Conservation (phyloP, 2,329 filamentous ascomycete species). For the Hypoxylon sp. region DNA sequence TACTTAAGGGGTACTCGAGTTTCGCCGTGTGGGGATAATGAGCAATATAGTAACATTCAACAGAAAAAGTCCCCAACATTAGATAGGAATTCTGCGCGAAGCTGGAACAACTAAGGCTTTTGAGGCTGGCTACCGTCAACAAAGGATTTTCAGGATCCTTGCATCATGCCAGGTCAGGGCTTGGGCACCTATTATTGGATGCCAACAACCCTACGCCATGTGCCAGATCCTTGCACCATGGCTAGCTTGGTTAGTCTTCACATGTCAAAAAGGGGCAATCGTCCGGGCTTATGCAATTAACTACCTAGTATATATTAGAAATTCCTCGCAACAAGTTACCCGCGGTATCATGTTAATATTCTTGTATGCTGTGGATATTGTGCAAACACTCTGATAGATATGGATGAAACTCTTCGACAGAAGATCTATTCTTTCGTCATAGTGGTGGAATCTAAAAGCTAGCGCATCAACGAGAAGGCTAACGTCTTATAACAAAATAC, state of each 20-base stretch:
- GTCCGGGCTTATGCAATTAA: neutral
- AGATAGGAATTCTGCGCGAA: neutral
- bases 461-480: neutral
- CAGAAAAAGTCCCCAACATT: constrained; percentile 1
- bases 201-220: neutral
- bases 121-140: constrained; percentile 8
- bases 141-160: constrained; percentile 15
- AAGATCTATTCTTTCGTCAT: too few species aligned
- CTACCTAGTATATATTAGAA: too few species aligned
- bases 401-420: too few species aligned
- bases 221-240: constrained; percentile 5
- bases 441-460: neutral
- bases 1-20: neutral
- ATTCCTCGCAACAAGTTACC: neutral
- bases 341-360: neutral
- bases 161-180: constrained; percentile 1
- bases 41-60: constrained; percentile 5
- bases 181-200: constrained; percentile 27
- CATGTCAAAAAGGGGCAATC: neutral
- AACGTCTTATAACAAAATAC: neutral
- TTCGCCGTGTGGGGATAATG: neutral
- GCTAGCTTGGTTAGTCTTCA: neutral
- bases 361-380: neutral
- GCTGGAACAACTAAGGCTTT: constrained; percentile 8
- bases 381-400: too few species aligned